Evolutionary conservation across 768 basidiomycete genomes (phyloP).

Genomic region (Agaricus sinodeliciosus): DNA sequence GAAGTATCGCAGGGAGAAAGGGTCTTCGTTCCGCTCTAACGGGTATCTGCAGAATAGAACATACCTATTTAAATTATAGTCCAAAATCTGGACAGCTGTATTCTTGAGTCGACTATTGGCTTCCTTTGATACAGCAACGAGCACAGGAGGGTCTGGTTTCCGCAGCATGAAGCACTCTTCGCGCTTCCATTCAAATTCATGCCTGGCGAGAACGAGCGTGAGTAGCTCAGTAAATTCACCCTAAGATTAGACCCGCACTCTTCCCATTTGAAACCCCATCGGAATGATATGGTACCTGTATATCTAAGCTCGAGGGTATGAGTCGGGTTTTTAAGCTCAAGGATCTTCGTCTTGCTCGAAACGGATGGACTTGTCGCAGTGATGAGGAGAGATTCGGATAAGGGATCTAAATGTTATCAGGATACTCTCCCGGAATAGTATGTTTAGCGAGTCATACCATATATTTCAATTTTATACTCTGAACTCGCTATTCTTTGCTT

Average conservation of each 20-base stretch:
- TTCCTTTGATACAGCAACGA: conserved; percentile 79
- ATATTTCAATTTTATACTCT: conserved; percentile 60
- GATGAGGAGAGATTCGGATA: conserved; percentile 64
- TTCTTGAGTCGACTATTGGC: conserved; percentile 60
- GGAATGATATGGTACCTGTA: conserved; percentile 66
- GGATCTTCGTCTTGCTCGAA: conserved; percentile 63
- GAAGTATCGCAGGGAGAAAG: not conserved
- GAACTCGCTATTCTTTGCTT: conserved; percentile 53
- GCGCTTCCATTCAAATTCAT: conserved; percentile 82
- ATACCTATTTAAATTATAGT: conserved; percentile 79
- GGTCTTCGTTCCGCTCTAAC: not conserved
- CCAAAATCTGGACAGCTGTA: conserved; percentile 65
- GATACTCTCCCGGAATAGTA: not conserved
- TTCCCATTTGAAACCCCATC: conserved; percentile 81
- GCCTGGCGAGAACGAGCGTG: conserved; percentile 32
- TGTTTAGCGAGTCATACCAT: conserved; percentile 40
- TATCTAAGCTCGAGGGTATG: conserved; percentile 64
- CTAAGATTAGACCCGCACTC: conserved; percentile 41
- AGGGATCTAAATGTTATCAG: conserved; percentile 44
- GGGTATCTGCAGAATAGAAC: conserved; percentile 6
- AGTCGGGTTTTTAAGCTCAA: conserved; percentile 74
- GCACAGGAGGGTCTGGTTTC: conserved; percentile 83
- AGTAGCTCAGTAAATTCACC: not conserved
- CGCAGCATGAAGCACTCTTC: conserved; percentile 79
- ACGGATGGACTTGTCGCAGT: conserved; percentile 59